phyloP scores from a whole-genome alignment of 1,284 basidiomycete species.

The Macrocybe sp. region DNA sequence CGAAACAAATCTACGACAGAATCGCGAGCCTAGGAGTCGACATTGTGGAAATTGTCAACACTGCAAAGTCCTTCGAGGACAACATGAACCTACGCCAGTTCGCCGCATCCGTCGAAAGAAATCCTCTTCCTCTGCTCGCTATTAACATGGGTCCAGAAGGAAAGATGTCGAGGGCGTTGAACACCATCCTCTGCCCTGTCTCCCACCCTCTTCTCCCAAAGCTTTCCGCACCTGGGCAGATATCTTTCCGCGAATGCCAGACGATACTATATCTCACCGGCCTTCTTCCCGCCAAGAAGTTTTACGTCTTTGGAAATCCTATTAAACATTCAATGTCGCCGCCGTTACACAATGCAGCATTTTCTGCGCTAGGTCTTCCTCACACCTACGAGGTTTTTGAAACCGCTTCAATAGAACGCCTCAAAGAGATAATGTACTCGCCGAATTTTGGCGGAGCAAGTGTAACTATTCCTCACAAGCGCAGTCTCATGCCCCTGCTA shows the following conservation, averaged over 20 bases:
- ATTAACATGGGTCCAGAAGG: constrained; percentile 17
- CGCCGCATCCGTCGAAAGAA: constrained; percentile 11
- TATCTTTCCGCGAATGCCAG: constrained; percentile 19
- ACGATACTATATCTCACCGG: constrained; percentile 17
- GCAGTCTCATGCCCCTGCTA: constrained; percentile 17
- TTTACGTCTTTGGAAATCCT: constrained; percentile 22
- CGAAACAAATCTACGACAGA: constrained; percentile 14
- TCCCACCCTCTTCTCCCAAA: constrained; percentile 14
- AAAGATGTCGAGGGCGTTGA: constrained; percentile 18
- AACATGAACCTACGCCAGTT: constrained; percentile 18
- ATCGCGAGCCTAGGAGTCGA: constrained; percentile 17
- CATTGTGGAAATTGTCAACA: constrained; percentile 14
- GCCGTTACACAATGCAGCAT: constrained; percentile 22
- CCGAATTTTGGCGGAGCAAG: constrained; percentile 21
- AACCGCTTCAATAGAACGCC: constrained; percentile 14
- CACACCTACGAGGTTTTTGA: constrained; percentile 21
- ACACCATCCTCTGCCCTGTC: constrained; percentile 16
- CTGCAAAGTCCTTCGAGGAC: constrained; percentile 16
- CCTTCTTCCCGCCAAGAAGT: constrained; percentile 17
- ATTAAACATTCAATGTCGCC: constrained; percentile 25
- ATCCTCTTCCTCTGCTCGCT: constrained; percentile 15
- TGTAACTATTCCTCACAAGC: constrained; percentile 19
- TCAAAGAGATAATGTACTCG: constrained; percentile 14
- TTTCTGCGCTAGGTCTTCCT: constrained; percentile 18
- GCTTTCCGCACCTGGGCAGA: constrained; percentile 13